Conservation (phyloP, 2,329 filamentous ascomycete species). For the Apiospora marii region DNA sequence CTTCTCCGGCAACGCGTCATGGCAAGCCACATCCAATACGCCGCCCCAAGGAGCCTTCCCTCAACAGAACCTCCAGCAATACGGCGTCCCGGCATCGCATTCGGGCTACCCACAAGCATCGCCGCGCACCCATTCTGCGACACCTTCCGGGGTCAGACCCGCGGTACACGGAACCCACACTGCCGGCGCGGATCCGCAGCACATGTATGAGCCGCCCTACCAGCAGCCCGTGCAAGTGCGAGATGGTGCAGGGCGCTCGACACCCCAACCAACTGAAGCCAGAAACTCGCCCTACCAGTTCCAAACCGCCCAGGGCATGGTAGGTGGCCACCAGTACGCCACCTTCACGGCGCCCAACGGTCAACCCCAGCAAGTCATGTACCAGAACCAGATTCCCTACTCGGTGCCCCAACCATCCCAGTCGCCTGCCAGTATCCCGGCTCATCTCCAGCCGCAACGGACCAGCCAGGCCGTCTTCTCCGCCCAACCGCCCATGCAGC, state of each 20-base stretch:
- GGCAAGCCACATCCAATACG: neutral
- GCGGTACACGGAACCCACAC: neutral
- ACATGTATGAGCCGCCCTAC: neutral
- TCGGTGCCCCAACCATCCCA: constrained; percentile 32
- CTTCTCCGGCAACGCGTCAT: neutral
- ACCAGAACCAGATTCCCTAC: constrained; percentile 25
- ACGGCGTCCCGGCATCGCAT: neutral
- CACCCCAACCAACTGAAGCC: neutral
- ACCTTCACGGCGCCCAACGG: constrained; percentile 1
- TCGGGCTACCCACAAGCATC: neutral
- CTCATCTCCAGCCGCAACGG: neutral
- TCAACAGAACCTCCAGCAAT: neutral
- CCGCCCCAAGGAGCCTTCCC: neutral
- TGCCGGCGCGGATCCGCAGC: neutral
- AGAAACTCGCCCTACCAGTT: constrained; percentile 7
- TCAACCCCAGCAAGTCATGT: constrained; percentile 1
- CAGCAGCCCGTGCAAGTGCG: neutral
- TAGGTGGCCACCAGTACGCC: neutral
- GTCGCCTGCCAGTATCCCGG: neutral
- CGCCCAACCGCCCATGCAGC: neutral
- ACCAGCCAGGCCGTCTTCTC: neutral
- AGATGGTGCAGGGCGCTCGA: neutral
- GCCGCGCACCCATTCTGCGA: neutral
- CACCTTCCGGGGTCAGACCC: neutral
- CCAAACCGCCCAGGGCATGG: neutral